Evolutionary conservation across 2,329 filamentous ascomycete species (phyloP).

Genomic region (Cryphonectria japonica): DNA sequence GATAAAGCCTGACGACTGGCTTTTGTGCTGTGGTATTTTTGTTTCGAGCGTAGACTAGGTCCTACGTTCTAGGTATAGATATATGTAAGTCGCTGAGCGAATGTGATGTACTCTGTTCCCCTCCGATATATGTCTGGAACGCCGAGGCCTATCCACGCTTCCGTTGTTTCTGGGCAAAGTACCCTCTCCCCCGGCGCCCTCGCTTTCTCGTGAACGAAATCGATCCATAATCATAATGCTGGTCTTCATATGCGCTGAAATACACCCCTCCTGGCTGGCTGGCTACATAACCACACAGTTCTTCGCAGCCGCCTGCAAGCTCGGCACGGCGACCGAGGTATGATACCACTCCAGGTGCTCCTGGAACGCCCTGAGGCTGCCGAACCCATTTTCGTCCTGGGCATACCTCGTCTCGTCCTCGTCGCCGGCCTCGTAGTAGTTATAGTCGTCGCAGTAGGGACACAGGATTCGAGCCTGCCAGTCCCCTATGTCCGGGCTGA

Average conservation of each 20-base stretch:
- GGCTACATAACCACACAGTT: constrained; percentile 53
- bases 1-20: neutral
- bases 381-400: constrained; percentile 53
- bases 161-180: constrained; percentile 9
- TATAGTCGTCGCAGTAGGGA: constrained; percentile 60
- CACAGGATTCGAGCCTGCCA: constrained; percentile 58
- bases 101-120: constrained; percentile 6
- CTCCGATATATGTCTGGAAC: constrained; percentile 10
- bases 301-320: constrained; percentile 40
- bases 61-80: neutral
- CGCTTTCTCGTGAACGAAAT: neutral
- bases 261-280: neutral
- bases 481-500: constrained; percentile 52
- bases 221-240: neutral
- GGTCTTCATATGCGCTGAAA: neutral
- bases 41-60: neutral
- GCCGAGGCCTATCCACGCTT: constrained; percentile 31
- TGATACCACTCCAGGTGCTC: constrained; percentile 63
- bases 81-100: neutral
- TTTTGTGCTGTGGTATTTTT: neutral
- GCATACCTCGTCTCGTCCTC: constrained; percentile 53
- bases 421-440: constrained; percentile 52
- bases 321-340: constrained; percentile 44
- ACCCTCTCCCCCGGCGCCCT: too few species aligned
- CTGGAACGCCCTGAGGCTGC: constrained; percentile 52